A percentile compares a stretch with the other conserved stretches of the same genome.
Conservation (phyloP, 116 monocot genomes). For the Phalaenopsis hybrid region DNA sequence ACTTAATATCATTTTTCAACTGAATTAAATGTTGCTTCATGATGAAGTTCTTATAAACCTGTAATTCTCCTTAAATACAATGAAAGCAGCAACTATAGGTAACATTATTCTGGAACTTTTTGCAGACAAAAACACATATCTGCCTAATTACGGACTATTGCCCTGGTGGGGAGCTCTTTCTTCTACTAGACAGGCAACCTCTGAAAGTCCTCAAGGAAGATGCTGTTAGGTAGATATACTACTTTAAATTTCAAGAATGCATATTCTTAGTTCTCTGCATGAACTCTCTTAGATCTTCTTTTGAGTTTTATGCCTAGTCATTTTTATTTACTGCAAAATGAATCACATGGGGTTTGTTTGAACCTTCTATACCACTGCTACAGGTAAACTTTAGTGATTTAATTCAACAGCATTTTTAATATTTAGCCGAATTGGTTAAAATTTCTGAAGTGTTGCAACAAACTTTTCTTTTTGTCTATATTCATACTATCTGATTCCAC, state of each 20-base stretch:
- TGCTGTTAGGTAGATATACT: slow-evolving; percentile 70
- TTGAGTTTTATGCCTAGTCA: too few species aligned
- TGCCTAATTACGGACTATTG: slow-evolving; percentile 93
- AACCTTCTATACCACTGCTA: too few species aligned
- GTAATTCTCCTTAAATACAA: neutral
- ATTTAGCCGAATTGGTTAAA: too few species aligned
- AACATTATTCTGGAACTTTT: slow-evolving; percentile 18
- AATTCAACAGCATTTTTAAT: too few species aligned
- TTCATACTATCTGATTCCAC: too few species aligned
- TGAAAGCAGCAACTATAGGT: neutral
- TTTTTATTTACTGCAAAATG: too few species aligned
- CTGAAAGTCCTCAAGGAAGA: slow-evolving; percentile 87
- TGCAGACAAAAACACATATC: slow-evolving; percentile 91
- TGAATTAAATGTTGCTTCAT: neutral
- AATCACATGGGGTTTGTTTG: too few species aligned
- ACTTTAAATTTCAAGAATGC: slow-evolving; percentile 1
- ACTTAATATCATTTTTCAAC: neutral
- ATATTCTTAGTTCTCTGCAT: too few species aligned
- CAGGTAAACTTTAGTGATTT: too few species aligned
- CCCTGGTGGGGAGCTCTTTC: slow-evolving; percentile 91
- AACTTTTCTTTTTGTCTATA: too few species aligned
- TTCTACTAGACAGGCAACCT: slow-evolving; percentile 84
- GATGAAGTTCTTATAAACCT: neutral
- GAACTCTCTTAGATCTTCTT: too few species aligned
- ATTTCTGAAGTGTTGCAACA: too few species aligned